A percentile compares a stretch with the other conserved stretches of the same genome.
phyloP scores from a whole-genome alignment of 257 asterid species.

The Verbena officinalis region DNA sequence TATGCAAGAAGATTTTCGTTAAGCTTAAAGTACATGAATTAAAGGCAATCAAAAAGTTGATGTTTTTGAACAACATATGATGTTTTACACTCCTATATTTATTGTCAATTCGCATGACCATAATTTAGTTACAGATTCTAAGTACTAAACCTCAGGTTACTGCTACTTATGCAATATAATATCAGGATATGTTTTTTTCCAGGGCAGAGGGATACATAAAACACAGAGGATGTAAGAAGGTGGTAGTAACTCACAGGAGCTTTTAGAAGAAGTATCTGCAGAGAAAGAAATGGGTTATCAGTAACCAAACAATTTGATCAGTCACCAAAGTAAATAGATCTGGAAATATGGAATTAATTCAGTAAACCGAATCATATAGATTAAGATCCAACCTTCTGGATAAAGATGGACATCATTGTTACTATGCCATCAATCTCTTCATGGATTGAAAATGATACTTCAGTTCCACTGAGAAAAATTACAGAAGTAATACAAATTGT shows the following conservation, averaged over 20 bases:
- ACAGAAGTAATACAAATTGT: constrained; percentile 14
- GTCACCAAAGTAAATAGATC: not conserved
- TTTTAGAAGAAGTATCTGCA: constrained; percentile 70
- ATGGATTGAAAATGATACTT: constrained; percentile 54
- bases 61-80: constrained; percentile 18
- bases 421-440: constrained; percentile 50
- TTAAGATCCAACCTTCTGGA: constrained; percentile 65
- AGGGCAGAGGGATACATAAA: constrained; percentile 23
- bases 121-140: constrained; percentile 15
- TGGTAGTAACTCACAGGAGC: constrained; percentile 62
- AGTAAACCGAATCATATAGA: constrained; percentile 18
- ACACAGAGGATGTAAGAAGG: constrained; percentile 25
- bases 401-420: constrained; percentile 45
- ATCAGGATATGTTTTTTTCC: not conserved
- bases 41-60: constrained; percentile 17
- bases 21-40: no score
- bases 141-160: constrained; percentile 1
- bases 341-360: constrained; percentile 6
- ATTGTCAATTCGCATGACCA: not conserved
- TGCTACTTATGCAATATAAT: constrained; percentile 10
- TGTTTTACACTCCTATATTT: not conserved
- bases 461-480: constrained; percentile 69
- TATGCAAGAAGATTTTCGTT: no score
- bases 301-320: constrained; percentile 16
- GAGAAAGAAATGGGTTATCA: constrained; percentile 25